Base-by-base conservation (phyloP, 768 basidiomycete species). In the Gymnopilus dilepis region DNA sequence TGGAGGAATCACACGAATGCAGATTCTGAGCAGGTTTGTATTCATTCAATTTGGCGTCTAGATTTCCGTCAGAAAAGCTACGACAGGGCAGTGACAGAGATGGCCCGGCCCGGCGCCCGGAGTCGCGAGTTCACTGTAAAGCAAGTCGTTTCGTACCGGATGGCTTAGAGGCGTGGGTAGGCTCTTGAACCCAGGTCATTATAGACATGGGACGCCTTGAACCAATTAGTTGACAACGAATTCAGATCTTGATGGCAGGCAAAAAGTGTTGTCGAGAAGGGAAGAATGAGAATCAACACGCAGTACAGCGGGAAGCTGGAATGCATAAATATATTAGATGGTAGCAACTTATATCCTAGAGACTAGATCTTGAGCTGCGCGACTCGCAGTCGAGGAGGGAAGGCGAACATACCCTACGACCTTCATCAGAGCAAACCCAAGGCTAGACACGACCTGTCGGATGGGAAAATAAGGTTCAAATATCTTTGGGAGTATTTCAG, bases 401-500 rank as follows among this genome's bases (percentile, higher is more conserved):
- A 50, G 13, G 22, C 53, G 45, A 19, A 81, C 88, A 64, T 72
- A 92, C 92, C 87, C 88, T 64, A 91, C 82, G 34, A 80, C 74
- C 65, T 77, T 81, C 89, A 92, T 93, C 57, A 95, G 78, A 21
- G 87, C 71, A 76, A 88, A 95, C 1, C 95, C 95, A 43, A 96
- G 79, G 0, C 92, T 94, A n/a, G 90, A 81, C 43, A 96, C 91
- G 50, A 94, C 88, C 92, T 94, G 64, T 52, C 37, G 54, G 40
- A 57, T 31, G 64, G 37, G 24, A 50, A 42, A 26, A 33, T 34
- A 56, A 45, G 37, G 28, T 50, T 31, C 8, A 59, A 55, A 51
- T 33, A 68, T 58, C 34, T 48, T 58, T 21, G 30, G 30, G 22
- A 7, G 19, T 24, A 56, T 24, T 34, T 12, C 22, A 62, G 22